Conservation (phyloP, 1,284 basidiomycete genomes). For the Microbotryum silenes-acaulis region DNA sequence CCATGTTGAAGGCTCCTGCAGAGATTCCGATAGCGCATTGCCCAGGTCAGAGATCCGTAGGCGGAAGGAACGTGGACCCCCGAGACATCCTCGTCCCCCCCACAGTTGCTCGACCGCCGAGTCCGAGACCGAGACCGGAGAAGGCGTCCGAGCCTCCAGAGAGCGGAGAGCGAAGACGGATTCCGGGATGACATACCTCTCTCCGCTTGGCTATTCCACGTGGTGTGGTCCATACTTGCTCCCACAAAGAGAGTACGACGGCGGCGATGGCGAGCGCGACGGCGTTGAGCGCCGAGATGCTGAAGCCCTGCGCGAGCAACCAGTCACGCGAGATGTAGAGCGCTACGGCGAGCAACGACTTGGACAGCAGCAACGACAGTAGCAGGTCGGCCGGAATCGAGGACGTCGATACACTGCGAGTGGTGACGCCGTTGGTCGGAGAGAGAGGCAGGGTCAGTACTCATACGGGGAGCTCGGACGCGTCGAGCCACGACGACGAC, state of each 20-base stretch:
- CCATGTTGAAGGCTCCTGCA: conserved; percentile 13
- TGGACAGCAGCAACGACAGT: conserved; percentile 28
- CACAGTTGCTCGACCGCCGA: background rate
- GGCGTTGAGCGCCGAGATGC: conserved; percentile 16
- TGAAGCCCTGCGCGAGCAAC: conserved; percentile 24
- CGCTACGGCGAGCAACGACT: conserved; percentile 32
- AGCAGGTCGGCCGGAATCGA: conserved; percentile 31
- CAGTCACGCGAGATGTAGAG: conserved; percentile 32
- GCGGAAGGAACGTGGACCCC: background rate
- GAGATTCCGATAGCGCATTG: background rate
- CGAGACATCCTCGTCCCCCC: background rate
- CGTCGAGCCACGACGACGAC: too few species aligned
- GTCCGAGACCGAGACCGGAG: background rate
- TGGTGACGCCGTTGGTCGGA: background rate
- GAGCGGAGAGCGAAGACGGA: background rate
- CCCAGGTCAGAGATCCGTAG: background rate
- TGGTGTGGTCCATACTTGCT: conserved; percentile 16
- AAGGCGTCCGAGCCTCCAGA: background rate
- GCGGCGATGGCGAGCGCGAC: conserved; percentile 16
- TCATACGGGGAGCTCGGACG: background rate
- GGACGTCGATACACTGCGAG: conserved; percentile 1
- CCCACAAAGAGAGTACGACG: conserved; percentile 10
- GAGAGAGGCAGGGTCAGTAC: background rate
- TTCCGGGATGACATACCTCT: conserved; percentile 10
- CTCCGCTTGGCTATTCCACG: conserved; percentile 12